Evolutionary conservation across 176 grass and related monocot genomes (phyloP).

Genomic region (Carex kokanica): DNA sequence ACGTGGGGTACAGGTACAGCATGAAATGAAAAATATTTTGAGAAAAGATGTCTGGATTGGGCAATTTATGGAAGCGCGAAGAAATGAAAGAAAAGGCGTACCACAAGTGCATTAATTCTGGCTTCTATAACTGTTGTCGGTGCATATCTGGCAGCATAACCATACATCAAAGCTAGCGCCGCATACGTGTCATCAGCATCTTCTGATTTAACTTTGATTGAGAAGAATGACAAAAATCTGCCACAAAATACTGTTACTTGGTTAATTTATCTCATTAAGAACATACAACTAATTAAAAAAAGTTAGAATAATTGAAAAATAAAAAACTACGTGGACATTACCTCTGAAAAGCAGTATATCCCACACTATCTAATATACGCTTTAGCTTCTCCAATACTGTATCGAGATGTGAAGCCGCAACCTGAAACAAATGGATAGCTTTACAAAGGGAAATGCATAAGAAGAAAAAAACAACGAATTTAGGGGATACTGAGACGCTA

Average conservation of each 20-base stretch:
- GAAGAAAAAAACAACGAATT: conserved; percentile 18
- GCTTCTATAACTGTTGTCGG: conserved; percentile 98
- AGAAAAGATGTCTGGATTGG: background rate
- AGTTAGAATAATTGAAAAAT: background rate
- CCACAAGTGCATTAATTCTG: conserved; percentile 97
- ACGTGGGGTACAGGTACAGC: background rate
- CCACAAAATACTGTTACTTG: conserved; percentile 29
- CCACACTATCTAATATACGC: conserved; percentile 68
- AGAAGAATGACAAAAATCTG: conserved; percentile 86
- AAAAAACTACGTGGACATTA: conserved; percentile 25
- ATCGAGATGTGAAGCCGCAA: conserved; percentile 96
- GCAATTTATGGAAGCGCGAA: background rate
- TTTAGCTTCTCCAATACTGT: conserved; percentile 97
- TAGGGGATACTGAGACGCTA: conserved; percentile 22
- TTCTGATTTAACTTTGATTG: conserved; percentile 59
- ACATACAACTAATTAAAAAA: background rate
- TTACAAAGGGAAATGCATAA: conserved; percentile 14
- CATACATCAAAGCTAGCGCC: conserved; percentile 95
- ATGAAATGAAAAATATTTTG: background rate
- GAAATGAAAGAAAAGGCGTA: conserved; percentile 36
- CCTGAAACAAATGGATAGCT: conserved; percentile 51
- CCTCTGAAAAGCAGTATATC: conserved; percentile 70
- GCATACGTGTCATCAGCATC: conserved; percentile 96
- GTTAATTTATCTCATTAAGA: conserved; percentile 9
- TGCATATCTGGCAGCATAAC: conserved; percentile 99